Base-by-base conservation (phyloP, 257 asterid genomes). In the Misopates orontium region DNA sequence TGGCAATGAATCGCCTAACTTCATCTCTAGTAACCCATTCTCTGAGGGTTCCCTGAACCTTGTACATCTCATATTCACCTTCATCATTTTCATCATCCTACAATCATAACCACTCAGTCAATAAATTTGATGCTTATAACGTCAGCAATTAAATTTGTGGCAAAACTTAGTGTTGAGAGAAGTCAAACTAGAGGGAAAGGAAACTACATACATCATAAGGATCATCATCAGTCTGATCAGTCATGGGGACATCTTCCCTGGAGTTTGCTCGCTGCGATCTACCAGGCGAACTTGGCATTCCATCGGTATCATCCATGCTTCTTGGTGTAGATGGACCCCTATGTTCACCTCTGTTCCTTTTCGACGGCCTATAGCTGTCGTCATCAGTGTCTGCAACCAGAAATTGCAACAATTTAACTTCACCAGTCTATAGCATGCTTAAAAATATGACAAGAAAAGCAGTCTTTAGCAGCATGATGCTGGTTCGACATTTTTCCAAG, bases 11-110 rank as follows among this genome's bases (percentile, higher is more conserved):
- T 32, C 95, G 92, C 71, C 96, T 83, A 23, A 94, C 96, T 82
- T 94, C 99, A 94, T 94, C 99, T 73, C 99, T 86, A 62, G 99
- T 90, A 64, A 94, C 99, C 99, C 97, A 94, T 77, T 94, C 99
- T 78, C 97, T 85, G 41, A 90, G 89, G 47, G 99, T 88, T 71
- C 99, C 97, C 77, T 90, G 97, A 71, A 94, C 96, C 68, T 84
- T 80, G 73, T 94, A 88, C 96, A 90, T 86, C 60, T 92, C 97
- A 86, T 74, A 78, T 76, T 88, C 97, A 10, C 80, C 91, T 70
- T 85, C 95, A 40, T 86, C 97, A 52, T 90, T 83, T 48, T 94
- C 99, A 4, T 88, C 97, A 31, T 90, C 99, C 99, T 90, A 60
- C 24, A 36, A n/a, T 54, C 60, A 68, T 41, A 49, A 42, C 13